A percentile compares a stretch with the other conserved stretches of the same genome.
Conservation (phyloP, 23 red algal genomes). For the Agarophyton chilense region DNA sequence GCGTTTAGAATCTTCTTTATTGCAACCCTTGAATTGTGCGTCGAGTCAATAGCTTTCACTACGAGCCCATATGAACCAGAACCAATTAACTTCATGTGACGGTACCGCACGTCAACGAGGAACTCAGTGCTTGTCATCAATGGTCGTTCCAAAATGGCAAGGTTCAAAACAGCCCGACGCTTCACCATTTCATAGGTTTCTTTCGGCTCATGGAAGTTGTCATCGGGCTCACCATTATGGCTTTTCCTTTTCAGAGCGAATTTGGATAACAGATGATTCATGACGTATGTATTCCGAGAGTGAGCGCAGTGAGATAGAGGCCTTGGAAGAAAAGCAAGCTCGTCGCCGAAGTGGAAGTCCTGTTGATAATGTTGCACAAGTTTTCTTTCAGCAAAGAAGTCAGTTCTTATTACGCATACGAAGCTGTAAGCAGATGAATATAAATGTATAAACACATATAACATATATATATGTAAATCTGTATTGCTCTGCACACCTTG, state of each 20-base stretch:
- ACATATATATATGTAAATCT: no score
- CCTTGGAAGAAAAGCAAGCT: no score
- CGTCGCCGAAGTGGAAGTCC: no score
- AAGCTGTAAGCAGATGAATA: no score
- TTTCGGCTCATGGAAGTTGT: not conserved
- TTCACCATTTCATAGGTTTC: constrained; percentile 48
- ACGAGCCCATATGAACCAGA: constrained; percentile 91
- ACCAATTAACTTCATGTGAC: constrained; percentile 66
- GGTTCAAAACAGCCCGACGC: constrained; percentile 22
- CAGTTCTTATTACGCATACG: no score
- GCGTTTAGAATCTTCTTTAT: constrained; percentile 88
- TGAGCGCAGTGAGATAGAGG: no score
- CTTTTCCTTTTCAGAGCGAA: not conserved
- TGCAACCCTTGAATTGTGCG: constrained; percentile 48
- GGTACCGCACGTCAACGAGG: constrained; percentile 66
- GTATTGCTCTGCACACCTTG: no score
- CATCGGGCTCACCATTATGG: not conserved
- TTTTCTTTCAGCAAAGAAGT: no score
- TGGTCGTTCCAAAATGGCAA: constrained; percentile 48
- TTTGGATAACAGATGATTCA: not conserved
- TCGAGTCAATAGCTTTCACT: constrained; percentile 48
- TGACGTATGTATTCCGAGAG: not conserved
- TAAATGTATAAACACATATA: no score
- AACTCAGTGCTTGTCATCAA: constrained; percentile 62
- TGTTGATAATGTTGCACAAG: no score